phyloP scores from a whole-genome alignment of 2,329 filamentous ascomycete genomes.

The Alternaria sp. region DNA sequence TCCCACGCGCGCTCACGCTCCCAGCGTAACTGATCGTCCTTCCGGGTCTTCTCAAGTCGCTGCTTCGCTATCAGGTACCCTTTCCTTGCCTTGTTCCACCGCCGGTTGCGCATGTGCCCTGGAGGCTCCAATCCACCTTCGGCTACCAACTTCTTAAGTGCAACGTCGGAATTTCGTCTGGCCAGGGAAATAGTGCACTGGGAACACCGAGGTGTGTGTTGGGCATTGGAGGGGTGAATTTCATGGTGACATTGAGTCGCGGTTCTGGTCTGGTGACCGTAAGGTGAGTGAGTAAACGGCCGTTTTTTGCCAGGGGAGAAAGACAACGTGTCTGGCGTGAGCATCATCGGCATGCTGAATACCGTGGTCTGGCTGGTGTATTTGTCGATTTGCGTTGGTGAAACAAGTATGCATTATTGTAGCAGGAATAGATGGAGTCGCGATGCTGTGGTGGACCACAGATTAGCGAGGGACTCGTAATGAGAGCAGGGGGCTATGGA shows the following conservation, averaged over 20 bases:
- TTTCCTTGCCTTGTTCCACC: constrained; percentile 35
- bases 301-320: constrained; percentile 8
- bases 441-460: constrained; percentile 25
- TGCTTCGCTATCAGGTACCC: constrained; percentile 24
- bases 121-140: constrained; percentile 27
- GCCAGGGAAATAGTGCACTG: constrained; percentile 25
- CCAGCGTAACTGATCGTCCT: constrained; percentile 31
- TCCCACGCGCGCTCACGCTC: constrained; percentile 38
- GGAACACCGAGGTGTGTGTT: constrained; percentile 33
- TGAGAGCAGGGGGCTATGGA: constrained; percentile 10
- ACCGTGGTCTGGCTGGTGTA: constrained; percentile 18
- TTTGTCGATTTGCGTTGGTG: constrained; percentile 20
- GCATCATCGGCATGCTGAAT: constrained; percentile 21
- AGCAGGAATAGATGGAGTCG: constrained; percentile 18
- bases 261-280: constrained; percentile 21
- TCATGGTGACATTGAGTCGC: constrained; percentile 37
- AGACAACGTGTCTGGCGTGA: constrained; percentile 9
- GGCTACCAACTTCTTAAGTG: constrained; percentile 19
- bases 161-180: constrained; percentile 26
- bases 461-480: constrained; percentile 13
- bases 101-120: constrained; percentile 24
- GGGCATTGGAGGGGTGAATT: constrained; percentile 32
- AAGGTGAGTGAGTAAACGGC: constrained; percentile 7
- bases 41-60: constrained; percentile 22
- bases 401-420: constrained; percentile 25